A percentile compares a stretch with the other conserved stretches of the same genome.
phyloP scores from a whole-genome alignment of 192 early-diverging fungal species.

The Mortierella claussenii region DNA sequence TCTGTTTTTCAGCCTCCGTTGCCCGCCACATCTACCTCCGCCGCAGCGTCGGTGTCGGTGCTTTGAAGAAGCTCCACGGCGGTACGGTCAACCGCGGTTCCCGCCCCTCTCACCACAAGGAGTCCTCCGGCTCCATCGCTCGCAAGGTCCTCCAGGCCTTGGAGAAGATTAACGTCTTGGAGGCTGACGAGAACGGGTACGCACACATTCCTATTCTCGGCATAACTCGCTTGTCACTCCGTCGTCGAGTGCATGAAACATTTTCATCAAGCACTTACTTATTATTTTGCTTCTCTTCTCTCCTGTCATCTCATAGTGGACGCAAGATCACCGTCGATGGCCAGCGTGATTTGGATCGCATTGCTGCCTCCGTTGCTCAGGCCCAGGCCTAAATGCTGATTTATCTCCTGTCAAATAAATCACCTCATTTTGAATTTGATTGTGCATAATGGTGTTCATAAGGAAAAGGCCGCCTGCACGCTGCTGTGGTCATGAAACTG shows the following conservation, averaged over 20 bases:
- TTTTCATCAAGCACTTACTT: not conserved
- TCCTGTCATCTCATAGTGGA: slow-evolving; percentile 66
- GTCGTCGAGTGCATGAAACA: not conserved
- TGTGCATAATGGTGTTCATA: slow-evolving; percentile 4
- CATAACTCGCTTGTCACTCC: not conserved
- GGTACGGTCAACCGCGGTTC: slow-evolving; percentile 90
- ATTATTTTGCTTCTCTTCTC: not conserved
- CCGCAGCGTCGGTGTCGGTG: slow-evolving; percentile 92
- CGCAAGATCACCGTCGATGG: slow-evolving; percentile 95
- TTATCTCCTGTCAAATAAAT: slow-evolving; percentile 35
- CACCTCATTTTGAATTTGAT: slow-evolving; percentile 23
- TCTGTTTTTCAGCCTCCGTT: slow-evolving; percentile 70
- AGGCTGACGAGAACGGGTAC: slow-evolving; percentile 88
- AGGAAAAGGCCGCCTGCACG: too few species aligned
- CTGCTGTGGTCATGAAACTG: too few species aligned
- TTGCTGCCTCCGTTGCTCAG: slow-evolving; percentile 69
- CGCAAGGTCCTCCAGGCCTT: slow-evolving; percentile 97
- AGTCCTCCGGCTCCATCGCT: slow-evolving; percentile 88
- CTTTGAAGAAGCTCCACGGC: slow-evolving; percentile 92
- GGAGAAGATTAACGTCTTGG: slow-evolving; percentile 97
- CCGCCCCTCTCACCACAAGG: slow-evolving; percentile 90
- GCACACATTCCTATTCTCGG: not conserved
- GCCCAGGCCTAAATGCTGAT: slow-evolving; percentile 49
- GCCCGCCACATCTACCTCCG: slow-evolving; percentile 99
- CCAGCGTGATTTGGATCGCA: slow-evolving; percentile 99